Evolutionary conservation across 2,329 filamentous ascomycete genomes (phyloP).

Genomic region (Drechmeria coniospora): DNA sequence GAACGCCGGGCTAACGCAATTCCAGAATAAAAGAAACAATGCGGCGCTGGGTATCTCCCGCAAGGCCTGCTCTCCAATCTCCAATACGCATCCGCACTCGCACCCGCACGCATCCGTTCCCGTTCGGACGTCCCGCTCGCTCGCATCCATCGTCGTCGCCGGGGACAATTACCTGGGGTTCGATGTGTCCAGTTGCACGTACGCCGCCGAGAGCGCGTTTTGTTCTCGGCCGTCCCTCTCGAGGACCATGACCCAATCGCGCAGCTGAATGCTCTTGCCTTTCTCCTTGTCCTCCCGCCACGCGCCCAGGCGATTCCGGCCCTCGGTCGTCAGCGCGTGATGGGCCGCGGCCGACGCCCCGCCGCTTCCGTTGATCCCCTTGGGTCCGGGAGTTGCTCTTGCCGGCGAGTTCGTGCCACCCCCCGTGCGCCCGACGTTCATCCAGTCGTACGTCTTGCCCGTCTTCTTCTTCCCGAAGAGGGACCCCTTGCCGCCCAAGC

Average conservation of each 20-base stretch:
- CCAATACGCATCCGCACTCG: too few species aligned
- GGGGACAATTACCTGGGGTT: slow-evolving; percentile 20
- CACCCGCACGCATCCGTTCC: slow-evolving; percentile 1
- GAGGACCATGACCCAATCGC: slow-evolving; percentile 67
- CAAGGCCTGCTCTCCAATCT: slow-evolving; percentile 4
- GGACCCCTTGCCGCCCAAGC: slow-evolving; percentile 46
- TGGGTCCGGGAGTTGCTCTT: slow-evolving; percentile 17
- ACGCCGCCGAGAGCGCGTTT: slow-evolving; percentile 44
- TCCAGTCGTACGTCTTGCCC: slow-evolving; percentile 60
- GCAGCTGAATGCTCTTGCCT: slow-evolving; percentile 65
- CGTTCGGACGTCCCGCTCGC: too few species aligned
- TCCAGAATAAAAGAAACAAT: slow-evolving; percentile 4
- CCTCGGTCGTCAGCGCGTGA: slow-evolving; percentile 36
- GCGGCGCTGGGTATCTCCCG: slow-evolving; percentile 17
- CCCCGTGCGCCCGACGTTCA: slow-evolving; percentile 38
- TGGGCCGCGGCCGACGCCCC: slow-evolving; percentile 15
- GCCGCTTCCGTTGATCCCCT: slow-evolving; percentile 16
- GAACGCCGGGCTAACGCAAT: slow-evolving; percentile 9
- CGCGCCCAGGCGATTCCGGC: slow-evolving; percentile 50
- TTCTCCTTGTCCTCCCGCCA: slow-evolving; percentile 67
- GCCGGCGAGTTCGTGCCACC: slow-evolving; percentile 39
- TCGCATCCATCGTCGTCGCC: not conserved
- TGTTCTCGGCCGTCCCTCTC: slow-evolving; percentile 61
- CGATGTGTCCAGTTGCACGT: slow-evolving; percentile 34
- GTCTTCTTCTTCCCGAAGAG: slow-evolving; percentile 44